Conservation (phyloP, 352 stramenopile species). For the Phytopythium boreale region DNA sequence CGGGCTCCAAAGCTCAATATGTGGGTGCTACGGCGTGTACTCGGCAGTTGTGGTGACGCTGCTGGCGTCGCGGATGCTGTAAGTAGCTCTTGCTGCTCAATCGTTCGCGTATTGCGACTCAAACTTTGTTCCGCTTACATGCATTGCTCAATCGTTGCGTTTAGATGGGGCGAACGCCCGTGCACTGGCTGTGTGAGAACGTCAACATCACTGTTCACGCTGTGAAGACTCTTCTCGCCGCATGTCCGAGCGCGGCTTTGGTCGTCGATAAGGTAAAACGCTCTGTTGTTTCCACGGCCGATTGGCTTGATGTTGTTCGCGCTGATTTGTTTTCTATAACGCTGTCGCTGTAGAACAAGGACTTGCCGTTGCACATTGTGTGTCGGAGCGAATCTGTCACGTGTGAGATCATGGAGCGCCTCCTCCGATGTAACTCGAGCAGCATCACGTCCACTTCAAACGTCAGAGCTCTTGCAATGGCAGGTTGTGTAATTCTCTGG, state of each 20-base stretch:
- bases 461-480: conserved; percentile 11
- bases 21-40: conserved; percentile 30
- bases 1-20: conserved; percentile 23
- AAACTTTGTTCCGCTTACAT: neutral
- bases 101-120: no score
- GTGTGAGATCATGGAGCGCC: conserved; percentile 21
- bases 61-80: conserved; percentile 36
- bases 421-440: conserved; percentile 27
- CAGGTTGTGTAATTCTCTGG: neutral
- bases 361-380: conserved; percentile 56
- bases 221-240: conserved; percentile 22
- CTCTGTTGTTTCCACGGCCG: neutral
- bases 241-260: conserved; percentile 11
- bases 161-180: conserved; percentile 41
- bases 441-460: conserved; percentile 27
- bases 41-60: conserved; percentile 29
- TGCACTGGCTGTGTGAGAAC: conserved; percentile 58
- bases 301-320: neutral
- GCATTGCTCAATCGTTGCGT: conserved; percentile 7
- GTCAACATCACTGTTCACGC: conserved; percentile 18
- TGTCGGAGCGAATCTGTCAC: conserved; percentile 38
- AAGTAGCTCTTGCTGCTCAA: neutral
- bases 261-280: conserved; percentile 14
- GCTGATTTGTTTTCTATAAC: conserved; percentile 2
- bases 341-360: conserved; percentile 31